Base-by-base conservation (phyloP, 2,329 filamentous ascomycete species). In the Penicillium sp. region DNA sequence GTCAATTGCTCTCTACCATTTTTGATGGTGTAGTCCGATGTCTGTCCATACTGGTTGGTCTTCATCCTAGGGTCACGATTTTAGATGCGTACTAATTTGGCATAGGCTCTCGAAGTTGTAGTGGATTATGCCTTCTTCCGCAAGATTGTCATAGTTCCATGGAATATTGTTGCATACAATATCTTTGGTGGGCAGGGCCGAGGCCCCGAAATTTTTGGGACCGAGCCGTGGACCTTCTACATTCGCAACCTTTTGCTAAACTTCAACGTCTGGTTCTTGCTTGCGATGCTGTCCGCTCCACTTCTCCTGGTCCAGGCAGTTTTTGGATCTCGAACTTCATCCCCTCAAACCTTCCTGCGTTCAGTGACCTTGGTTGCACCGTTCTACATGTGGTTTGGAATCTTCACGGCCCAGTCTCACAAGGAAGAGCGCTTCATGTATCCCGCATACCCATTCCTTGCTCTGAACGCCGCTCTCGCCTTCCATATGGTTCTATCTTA, bases 401-500 rank as follows among this genome's bases (percentile, higher is more conserved):
- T 96, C 45, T 96, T 98, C 67, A 90, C 85, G 0, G 61, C 84
- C 6, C 92, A 98, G 60, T 86, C 92, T 11, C 92, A 98, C 68
- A 98, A 98, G 58, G 92, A 98, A 62, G 92, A 98, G 66, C 76
- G 92, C 5, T 98, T 98, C 70, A 96, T 98, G 89, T 98, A 95
- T 56, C 92, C 92, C 0, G 85, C 80, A 2, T 98, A 98, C 56
- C 92, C 92, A 1, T 87, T 90, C 47, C 72, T 98, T 25, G 84
- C 85, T 0, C 72, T 98, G 23, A 95, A 95, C 55, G 89, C 89
- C 2, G 85, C 90, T 6, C 76, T 95, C 36, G 77, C 85, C 3
- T 69, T 93, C 23, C 88, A 96, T 61, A 83, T 93, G 41, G 57
- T 93, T 1, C 73, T 96, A 11, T 73, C 80, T 9, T 81, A 82